Evolutionary conservation across 2,329 filamentous ascomycete species (phyloP), one percentile per base, ranked within the genome.

Genomic region (Samsoniella hepiali): DNA sequence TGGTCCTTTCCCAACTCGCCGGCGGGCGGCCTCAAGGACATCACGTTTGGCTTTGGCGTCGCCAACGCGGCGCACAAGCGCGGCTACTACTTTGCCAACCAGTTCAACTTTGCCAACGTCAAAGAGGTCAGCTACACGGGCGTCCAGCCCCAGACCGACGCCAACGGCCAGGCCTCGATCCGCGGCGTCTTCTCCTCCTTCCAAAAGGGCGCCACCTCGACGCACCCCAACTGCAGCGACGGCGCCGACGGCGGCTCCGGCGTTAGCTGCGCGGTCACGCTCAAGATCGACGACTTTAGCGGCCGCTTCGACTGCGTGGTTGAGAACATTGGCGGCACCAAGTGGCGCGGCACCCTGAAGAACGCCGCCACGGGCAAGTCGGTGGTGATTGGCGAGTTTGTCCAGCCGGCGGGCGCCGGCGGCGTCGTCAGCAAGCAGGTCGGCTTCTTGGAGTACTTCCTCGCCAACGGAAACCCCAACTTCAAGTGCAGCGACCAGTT

Each of bases 171-270:
- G 10, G 62, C 50, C 22, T 62, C 65, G 15, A 55, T 70, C 31
- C 69, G 67, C 47, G 67, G 47, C 31, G 65, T 66, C 61, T 71
- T 69, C 63, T 70, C 69, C 8, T 65, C 66, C 3, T 71, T 69
- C 55, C 56, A 65, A 15, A 29, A 5, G 0, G 67, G 67, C 29
- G 64, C 69, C 5, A 70, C 59, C 0, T 65, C 65, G 1, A 27
- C 10, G 7, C 59, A 70, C 34, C 15, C 61, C 0, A 68, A 68
- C 40, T 71, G 72, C 68, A 2, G 68, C 51, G 1, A 67, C 56
- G 62, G 71, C 36, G 67, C 73, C 63, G 67, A 75, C 58, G 63
- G 69, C 63, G 54, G 70, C 50, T 67, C 71, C 58, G 62, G 68
- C 10, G 64, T 70, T n/a, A 68, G 70, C 60, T 68, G 69, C 58